Percentiles rank a stretch among this genome's conserved stretches.
Evolutionary conservation across 169 alveolate genomes (phyloP).

Genomic region (Neospora caninum): DNA sequence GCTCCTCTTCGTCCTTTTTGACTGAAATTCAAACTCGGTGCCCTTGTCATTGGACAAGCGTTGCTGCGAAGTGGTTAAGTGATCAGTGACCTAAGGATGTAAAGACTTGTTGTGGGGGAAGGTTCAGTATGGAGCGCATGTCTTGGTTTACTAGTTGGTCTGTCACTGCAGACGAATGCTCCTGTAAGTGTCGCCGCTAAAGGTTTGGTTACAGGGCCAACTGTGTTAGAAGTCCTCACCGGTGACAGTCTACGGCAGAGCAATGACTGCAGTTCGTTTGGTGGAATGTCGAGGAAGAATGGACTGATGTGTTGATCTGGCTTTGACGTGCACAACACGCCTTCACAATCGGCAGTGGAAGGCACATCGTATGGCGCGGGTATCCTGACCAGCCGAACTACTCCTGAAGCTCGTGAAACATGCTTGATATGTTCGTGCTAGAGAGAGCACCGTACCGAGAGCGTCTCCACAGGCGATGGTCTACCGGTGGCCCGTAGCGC

Average conservation of each 20-base stretch:
- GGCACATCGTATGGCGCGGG: background rate
- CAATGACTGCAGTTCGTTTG: background rate
- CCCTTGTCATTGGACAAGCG: background rate
- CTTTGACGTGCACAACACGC: background rate
- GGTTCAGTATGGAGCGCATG: too few relatives aligned
- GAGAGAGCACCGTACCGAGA: background rate
- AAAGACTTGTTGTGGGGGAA: too few relatives aligned
- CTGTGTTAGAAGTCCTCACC: too few relatives aligned
- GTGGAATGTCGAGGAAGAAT: background rate
- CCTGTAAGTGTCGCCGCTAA: too few relatives aligned
- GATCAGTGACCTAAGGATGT: background rate
- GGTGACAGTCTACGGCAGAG: too few relatives aligned
- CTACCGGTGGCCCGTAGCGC: background rate
- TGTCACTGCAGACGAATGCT: too few relatives aligned
- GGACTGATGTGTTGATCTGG: background rate
- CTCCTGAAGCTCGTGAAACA: background rate
- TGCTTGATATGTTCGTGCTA: too few relatives aligned
- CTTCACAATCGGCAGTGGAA: background rate
- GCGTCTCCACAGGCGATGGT: constrained; percentile 26
- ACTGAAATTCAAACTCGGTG: background rate
- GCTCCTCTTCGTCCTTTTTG: background rate
- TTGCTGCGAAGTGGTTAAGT: background rate
- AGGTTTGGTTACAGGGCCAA: too few relatives aligned
- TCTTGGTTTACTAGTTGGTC: too few relatives aligned
- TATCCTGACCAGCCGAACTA: constrained; percentile 14